A percentile compares a stretch with the other conserved stretches of the same genome.
Evolutionary conservation across 257 asterid genomes (phyloP).

Genomic region (Scutellaria minor): DNA sequence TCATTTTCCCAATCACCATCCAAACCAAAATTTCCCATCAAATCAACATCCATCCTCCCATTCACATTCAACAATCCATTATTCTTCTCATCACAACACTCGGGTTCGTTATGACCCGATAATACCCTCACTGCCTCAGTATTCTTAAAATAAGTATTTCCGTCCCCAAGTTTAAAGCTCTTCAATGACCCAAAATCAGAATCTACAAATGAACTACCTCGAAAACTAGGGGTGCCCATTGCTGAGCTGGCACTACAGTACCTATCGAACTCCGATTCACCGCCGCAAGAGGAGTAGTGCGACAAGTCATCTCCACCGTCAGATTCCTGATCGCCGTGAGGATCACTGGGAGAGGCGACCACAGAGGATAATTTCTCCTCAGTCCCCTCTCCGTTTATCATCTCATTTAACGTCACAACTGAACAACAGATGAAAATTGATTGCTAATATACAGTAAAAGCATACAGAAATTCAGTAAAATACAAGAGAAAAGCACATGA

Average conservation of each 20-base stretch:
- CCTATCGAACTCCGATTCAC: constrained; percentile 79
- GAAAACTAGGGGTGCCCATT: constrained; percentile 84
- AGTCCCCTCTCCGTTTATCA: constrained; percentile 62
- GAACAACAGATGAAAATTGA: constrained; percentile 20
- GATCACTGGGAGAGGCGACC: constrained; percentile 49
- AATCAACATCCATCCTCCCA: constrained; percentile 42
- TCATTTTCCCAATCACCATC: constrained; percentile 43
- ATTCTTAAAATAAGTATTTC: constrained; percentile 41
- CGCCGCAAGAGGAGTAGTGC: constrained; percentile 80
- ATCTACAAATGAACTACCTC: constrained; percentile 56
- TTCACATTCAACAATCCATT: constrained; percentile 38
- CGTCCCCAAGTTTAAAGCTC: constrained; percentile 70
- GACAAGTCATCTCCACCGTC: constrained; percentile 74
- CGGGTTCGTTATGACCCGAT: constrained; percentile 39
- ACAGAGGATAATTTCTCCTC: constrained; percentile 53
- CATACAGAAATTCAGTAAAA: constrained; percentile 19
- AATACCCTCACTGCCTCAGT: constrained; percentile 46
- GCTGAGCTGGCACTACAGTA: constrained; percentile 90
- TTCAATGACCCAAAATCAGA: constrained; percentile 70
- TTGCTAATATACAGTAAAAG: constrained; percentile 18
- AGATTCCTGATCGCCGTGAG: constrained; percentile 58
- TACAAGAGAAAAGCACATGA: neutral
- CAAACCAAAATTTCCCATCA: constrained; percentile 43
- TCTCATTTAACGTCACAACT: constrained; percentile 39
- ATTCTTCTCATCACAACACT: constrained; percentile 37